Base-by-base conservation (phyloP, 2,329 filamentous ascomycete genomes). In the Claviceps spartinae region DNA sequence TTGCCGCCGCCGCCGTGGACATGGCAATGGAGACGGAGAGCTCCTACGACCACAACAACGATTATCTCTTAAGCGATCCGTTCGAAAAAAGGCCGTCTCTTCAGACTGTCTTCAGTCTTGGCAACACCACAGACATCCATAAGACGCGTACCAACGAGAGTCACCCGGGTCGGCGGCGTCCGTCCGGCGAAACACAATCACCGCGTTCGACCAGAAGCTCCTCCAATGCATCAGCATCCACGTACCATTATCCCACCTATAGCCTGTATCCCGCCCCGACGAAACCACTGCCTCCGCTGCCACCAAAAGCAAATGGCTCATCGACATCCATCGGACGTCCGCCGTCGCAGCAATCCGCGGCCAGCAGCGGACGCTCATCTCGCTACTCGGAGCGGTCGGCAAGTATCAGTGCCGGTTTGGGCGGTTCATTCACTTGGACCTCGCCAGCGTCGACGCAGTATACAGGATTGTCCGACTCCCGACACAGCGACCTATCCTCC, bases 181-280 rank as follows among this genome's bases (percentile, higher is more conserved):
- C 42, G 2, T 55, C 47, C 18, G 22, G 11, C 3, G 45, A 42
- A n/a, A 18, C 41, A 14, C 47, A 53, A 24, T 50, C 53, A 6
- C 44, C 7, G 24, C 9, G 22, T 14, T 55, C 51, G 8, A 30
- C 41, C 18, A 30, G 54, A 37, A 48, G 48, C 36, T 42, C 48
- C 8, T 53, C 51, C 9, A 49, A 46, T 30, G 44, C 54, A 9
- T 55, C 54, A 30, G 26, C 26, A 2, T 53, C 51, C 4, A 37
- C 36, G 9, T 26, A 51, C 37, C 36, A 51, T 30, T 36, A 47
- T 48, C 51, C 54, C 7, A 36, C 46, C 7, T 53, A 53, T 22
- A 51, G 46, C 41, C 34, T 53, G 8, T 53, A 51, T 36, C 51
- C 54, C n/a, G 51, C 54, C 11, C 54, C 54, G 26, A 50, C 44